These are phyloP conservation scores for Linnemannia hyalina DNA, from an alignment of 192 early-diverging fungal genomes.

Conservation along the genomic window DNA sequence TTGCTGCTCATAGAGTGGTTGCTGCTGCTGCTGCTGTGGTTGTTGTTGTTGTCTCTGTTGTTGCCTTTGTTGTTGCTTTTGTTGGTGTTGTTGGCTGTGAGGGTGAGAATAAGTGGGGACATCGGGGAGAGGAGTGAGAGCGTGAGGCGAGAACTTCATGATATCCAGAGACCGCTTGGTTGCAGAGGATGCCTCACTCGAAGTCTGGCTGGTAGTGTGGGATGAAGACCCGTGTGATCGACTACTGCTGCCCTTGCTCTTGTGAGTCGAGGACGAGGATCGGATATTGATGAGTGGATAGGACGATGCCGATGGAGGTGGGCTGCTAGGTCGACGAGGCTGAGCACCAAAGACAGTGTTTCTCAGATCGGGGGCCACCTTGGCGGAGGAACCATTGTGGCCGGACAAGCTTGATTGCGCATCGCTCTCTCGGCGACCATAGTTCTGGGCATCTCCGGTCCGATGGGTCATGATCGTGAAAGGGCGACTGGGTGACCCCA, in stretches of 20 bases:
- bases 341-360: constrained; percentile 25
- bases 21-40: not conserved
- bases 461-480: constrained; percentile 20
- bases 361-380: constrained; percentile 14
- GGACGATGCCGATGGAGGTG: constrained; percentile 26
- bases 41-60: not conserved
- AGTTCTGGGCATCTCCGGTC: not conserved
- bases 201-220: constrained; percentile 6
- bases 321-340: not conserved
- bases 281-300: constrained; percentile 16
- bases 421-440: constrained; percentile 23
- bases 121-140: not conserved
- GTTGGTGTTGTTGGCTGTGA: not conserved
- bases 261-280: not conserved
- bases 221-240: not conserved
- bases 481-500: constrained; percentile 2
- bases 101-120: not conserved
- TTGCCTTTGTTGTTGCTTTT: not conserved
- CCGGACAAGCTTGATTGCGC: not conserved
- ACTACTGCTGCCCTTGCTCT: not conserved
- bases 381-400: not conserved
- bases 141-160: not conserved
- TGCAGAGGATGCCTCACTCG: constrained; percentile 1
- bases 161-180: constrained; percentile 2
- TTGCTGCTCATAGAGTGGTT: not conserved